A percentile compares a stretch with the other conserved stretches of the same genome.
These are phyloP conservation scores for Apiospora koreana DNA, from an alignment of 2,329 filamentous ascomycete species.

Conservation along the genomic window DNA sequence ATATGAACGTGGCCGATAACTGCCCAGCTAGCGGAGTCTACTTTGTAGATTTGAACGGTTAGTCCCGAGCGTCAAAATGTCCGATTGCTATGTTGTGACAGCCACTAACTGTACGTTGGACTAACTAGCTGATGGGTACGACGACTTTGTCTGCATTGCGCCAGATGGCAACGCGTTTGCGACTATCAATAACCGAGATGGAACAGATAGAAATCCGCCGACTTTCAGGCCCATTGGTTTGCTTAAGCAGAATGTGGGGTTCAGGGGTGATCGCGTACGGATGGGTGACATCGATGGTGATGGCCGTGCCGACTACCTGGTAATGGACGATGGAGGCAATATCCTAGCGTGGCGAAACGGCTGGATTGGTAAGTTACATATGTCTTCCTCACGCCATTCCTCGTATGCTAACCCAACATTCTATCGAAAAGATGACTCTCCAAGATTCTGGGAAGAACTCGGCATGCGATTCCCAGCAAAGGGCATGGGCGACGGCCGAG, in stretches of 20 bases:
- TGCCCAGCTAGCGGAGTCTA: constrained; percentile 15
- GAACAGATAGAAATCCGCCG: constrained; percentile 16
- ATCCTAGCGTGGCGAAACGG: constrained; percentile 32
- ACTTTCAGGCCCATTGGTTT: constrained; percentile 24
- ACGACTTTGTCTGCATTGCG: constrained; percentile 33
- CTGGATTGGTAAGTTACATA: constrained; percentile 21
- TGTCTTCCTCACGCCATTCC: too few species aligned
- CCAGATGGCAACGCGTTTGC: constrained; percentile 19
- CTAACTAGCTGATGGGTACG: constrained; percentile 23
- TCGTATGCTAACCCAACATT: background rate
- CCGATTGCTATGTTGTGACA: background rate
- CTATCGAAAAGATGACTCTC: constrained; percentile 19
- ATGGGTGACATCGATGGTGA: constrained; percentile 35
- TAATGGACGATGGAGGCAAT: constrained; percentile 25
- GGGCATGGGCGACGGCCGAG: constrained; percentile 22
- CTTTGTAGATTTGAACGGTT: constrained; percentile 18
- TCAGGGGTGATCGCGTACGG: constrained; percentile 21
- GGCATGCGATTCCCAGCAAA: constrained; percentile 23
- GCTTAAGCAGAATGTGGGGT: constrained; percentile 18
- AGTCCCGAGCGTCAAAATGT: background rate
- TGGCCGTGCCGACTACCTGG: constrained; percentile 36
- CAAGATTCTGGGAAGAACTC: constrained; percentile 36
- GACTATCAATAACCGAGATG: constrained; percentile 26
- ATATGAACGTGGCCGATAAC: constrained; percentile 12
- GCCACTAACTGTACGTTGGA: background rate